Conservation (phyloP, 805 yeast genomes). For the Saturnispora sekii region DNA sequence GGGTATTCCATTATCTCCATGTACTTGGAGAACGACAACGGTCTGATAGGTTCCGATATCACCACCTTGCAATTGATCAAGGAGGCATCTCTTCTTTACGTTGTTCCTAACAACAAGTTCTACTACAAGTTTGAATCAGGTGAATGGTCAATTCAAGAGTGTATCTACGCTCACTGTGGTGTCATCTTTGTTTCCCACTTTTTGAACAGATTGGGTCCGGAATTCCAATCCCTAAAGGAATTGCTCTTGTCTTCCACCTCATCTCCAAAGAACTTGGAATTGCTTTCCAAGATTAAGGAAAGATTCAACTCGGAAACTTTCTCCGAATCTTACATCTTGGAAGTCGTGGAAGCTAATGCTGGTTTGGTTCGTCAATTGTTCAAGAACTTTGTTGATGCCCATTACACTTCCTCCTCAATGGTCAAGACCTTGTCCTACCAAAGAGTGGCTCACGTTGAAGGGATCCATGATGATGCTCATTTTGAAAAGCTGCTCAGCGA, state of each 20-base stretch:
- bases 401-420: conserved; percentile 63
- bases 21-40: conserved; percentile 62
- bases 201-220: conserved; percentile 88
- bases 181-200: conserved; percentile 90
- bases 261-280: conserved; percentile 61
- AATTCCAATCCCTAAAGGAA: conserved; percentile 59
- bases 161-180: conserved; percentile 89
- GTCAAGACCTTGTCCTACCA: conserved; percentile 80
- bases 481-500: conserved; percentile 58
- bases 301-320: conserved; percentile 89
- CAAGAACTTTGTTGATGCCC: conserved; percentile 85
- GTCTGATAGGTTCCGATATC: conserved; percentile 37
- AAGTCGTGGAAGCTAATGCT: conserved; percentile 60
- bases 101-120: conserved; percentile 82
- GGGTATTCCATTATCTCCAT: conserved; percentile 81
- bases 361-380: conserved; percentile 73
- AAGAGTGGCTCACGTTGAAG: conserved; percentile 68
- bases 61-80: conserved; percentile 83
- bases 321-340: conserved; percentile 74
- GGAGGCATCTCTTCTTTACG: conserved; percentile 87
- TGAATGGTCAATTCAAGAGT: conserved; percentile 84
- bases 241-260: conserved; percentile 43
- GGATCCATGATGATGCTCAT: conserved; percentile 65
- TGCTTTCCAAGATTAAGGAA: conserved; percentile 70
- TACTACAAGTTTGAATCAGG: conserved; percentile 62